phyloP scores from a whole-genome alignment of 139 green algal species.

The Chlorella sp. region DNA sequence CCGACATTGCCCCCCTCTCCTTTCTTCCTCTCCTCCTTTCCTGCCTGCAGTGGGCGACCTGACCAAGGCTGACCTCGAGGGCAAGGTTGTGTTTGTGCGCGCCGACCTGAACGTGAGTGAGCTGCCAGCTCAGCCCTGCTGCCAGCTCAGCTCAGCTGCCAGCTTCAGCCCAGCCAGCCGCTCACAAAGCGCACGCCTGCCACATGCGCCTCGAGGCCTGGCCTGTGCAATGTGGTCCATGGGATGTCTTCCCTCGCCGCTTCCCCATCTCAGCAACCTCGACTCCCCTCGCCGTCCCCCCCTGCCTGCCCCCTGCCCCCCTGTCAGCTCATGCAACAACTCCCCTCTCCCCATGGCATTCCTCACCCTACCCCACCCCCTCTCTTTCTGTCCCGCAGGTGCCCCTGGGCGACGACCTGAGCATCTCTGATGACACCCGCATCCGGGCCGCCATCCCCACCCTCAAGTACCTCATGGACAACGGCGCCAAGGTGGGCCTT shows the following conservation, averaged over 20 bases:
- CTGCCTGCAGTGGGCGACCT: conserved; percentile 74
- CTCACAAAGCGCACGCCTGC: too few relatives aligned
- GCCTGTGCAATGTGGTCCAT: too few relatives aligned
- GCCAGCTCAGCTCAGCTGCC: too few relatives aligned
- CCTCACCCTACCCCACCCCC: background rate
- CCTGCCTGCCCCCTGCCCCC: background rate
- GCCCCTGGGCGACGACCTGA: conserved; percentile 90
- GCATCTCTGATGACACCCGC: conserved; percentile 98
- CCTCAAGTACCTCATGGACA: conserved; percentile 95
- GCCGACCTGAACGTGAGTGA: conserved; percentile 91
- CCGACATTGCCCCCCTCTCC: background rate
- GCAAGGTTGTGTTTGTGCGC: conserved; percentile 87
- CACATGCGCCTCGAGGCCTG: too few relatives aligned
- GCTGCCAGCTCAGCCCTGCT: background rate
- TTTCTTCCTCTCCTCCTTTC: background rate
- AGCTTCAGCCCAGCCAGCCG: too few relatives aligned
- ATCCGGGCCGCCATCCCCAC: conserved; percentile 97
- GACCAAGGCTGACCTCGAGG: conserved; percentile 92
- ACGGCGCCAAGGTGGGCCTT: conserved; percentile 92
- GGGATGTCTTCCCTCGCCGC: too few relatives aligned
- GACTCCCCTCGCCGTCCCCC: too few relatives aligned
- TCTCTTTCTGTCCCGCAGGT: conserved; percentile 61
- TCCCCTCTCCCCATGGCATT: background rate
- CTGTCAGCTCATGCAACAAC: too few relatives aligned
- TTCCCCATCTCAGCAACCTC: too few relatives aligned